Evolutionary conservation across 164 flowering plant genomes (phyloP), one percentile per base, ranked within the genome.

Genomic region (Tinospora cordifolia): DNA sequence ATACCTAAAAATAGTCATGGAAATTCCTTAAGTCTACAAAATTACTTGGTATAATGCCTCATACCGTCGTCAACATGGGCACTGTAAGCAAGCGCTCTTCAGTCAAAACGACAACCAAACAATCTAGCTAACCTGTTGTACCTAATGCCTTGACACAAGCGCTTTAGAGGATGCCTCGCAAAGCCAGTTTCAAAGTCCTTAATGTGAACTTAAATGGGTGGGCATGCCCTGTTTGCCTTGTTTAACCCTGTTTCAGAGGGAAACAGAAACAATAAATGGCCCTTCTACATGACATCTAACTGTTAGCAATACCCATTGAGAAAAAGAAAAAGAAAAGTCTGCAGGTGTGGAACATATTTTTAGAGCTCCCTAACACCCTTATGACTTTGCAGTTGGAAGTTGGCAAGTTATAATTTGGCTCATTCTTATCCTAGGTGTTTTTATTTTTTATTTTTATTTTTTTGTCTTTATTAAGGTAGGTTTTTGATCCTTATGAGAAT

Each of bases 111-210:
- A 62, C 65, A 62, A 62, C 65, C 65, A 21, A 70, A 70, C 24
- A 19, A 21, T 21, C 60, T 54, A 21, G 60, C 72, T 62, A 62
- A 70, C 46, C 72, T 24, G 27, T 40, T 24, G 51, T 65, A 70
- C 46, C 72, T 39, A 70, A 70, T 44, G 38, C 72, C 51, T 62
- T 70, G 66, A 70, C 72, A 70, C 62, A 51, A 44, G 66, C 62
- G 65, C 72, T 66, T 41, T 14, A 34, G 24, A 62, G 11, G n/a
- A n/a, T n/a, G 38, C 60, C 60, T 30, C 8, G 3, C 9, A 44
- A 44, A 46, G 72, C 44, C 13, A 60, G 63, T 60, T 3, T 14
- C 66, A 34, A 60, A 24, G n/a, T 25, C 60, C 60, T 54, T 54
- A 54, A 54, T 54, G 60, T 54, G 60, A 54, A 54, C n/a, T 8